Conservation (phyloP, 495 filamentous ascomycete species). For the Usnea hakonensis region DNA sequence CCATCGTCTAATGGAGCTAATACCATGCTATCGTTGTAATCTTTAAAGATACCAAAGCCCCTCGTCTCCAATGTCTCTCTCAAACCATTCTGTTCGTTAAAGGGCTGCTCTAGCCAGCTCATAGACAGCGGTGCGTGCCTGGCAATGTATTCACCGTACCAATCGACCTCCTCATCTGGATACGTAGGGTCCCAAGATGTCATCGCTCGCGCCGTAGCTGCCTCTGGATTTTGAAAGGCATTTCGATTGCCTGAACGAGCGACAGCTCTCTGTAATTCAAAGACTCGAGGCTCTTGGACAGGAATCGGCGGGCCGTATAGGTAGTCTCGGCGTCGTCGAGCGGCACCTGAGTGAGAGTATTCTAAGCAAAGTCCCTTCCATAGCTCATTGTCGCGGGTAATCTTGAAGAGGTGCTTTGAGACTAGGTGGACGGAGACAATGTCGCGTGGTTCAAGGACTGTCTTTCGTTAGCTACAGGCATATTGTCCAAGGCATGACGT, state of each 20-base stretch:
- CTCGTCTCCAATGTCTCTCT: slow-evolving; percentile 44
- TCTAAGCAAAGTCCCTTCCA: slow-evolving; percentile 74
- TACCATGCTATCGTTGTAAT: slow-evolving; percentile 46
- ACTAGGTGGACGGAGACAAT: slow-evolving; percentile 65
- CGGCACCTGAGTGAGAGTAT: slow-evolving; percentile 49
- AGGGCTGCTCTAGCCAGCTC: slow-evolving; percentile 65
- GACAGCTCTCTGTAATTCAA: slow-evolving; percentile 33
- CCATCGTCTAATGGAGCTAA: slow-evolving; percentile 80
- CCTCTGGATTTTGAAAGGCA: slow-evolving; percentile 15
- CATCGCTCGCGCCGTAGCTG: slow-evolving; percentile 44
- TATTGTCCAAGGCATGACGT: neutral
- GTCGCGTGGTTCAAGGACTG: slow-evolving; percentile 62
- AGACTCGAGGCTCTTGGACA: slow-evolving; percentile 25
- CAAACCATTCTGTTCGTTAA: slow-evolving; percentile 26
- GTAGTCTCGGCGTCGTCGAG: slow-evolving; percentile 38
- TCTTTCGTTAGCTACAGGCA: slow-evolving; percentile 5
- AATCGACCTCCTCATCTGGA: slow-evolving; percentile 58
- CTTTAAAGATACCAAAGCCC: slow-evolving; percentile 57
- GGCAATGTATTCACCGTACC: slow-evolving; percentile 85
- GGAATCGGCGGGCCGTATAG: slow-evolving; percentile 27
- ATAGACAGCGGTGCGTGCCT: slow-evolving; percentile 64
- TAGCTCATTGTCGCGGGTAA: slow-evolving; percentile 65
- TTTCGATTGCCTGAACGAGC: slow-evolving; percentile 22
- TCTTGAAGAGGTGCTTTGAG: slow-evolving; percentile 55
- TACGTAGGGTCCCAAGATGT: slow-evolving; percentile 79